Evolutionary conservation across 495 filamentous ascomycete genomes (phyloP), one percentile per base, ranked within the genome.

Genomic region (Terfezia boudieri): DNA sequence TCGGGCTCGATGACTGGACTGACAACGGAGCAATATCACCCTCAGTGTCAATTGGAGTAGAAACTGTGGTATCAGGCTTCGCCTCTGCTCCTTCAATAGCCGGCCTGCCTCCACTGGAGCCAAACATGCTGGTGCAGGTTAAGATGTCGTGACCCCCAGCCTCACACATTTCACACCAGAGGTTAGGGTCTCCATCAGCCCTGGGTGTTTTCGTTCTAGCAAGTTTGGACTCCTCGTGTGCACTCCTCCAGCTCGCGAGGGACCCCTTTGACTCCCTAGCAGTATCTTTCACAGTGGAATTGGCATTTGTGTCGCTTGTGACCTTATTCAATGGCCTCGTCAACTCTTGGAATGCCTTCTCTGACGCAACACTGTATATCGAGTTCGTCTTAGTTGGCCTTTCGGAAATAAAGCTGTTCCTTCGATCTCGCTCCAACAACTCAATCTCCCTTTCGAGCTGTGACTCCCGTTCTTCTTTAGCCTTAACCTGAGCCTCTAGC

Each of bases 161-260:
- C 67, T 96, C 89, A 67, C 89, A 94, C 51, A 96, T 88, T 68
- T 96, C 89, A 69, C 89, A 96, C 84, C 88, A 94, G 56, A 88
- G 73, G 22, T 71, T 73, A 54, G 79, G 80, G 58, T 71, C 75
- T 63, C 82, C 86, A 36, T 58, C 53, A 35, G 56, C 53, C 6
- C 54, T 52, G 43, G 53, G 38, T 3, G 41, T 46, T 14, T 14
- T 14, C 41, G 41, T 46, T 20, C 1, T 5, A 14, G 41, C 41
- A 20, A 14, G 14, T 20, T 14, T 14, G 4, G 12, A 20, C 14
- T 46, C 17, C 41, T 46, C 41, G 41, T 46, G 12, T 20, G 41
- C 12, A 20, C 41, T 46, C 41, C 1, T 46, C 41, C 41, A 46
- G 14, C 41, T 20, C 26, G 26, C 26, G 2, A 32, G 4, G 4